These are phyloP conservation scores for Viridothelium virens DNA, from an alignment of 495 filamentous ascomycete species.

Conservation along the genomic window DNA sequence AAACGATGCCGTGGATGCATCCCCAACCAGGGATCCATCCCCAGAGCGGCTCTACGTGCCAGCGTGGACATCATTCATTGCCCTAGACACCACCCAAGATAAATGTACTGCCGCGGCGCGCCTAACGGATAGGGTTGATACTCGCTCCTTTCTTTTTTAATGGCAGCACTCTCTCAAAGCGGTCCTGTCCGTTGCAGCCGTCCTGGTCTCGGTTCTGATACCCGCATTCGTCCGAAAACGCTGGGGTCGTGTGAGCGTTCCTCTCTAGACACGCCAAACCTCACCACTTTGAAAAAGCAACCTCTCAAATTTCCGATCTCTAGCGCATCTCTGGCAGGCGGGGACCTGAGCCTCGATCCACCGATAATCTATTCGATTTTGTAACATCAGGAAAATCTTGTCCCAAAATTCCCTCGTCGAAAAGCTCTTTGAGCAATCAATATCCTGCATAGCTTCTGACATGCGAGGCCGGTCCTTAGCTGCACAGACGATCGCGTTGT, in stretches of 20 bases:
- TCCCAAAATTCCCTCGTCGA: neutral
- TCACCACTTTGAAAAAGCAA: neutral
- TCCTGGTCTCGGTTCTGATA: neutral
- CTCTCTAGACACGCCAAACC: neutral
- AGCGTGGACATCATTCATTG: too few species aligned
- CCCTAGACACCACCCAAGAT: too few species aligned
- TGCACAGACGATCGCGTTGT: constrained; percentile 7
- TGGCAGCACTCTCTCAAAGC: neutral
- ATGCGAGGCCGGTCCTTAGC: neutral
- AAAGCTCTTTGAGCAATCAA: constrained; percentile 8
- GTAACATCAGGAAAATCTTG: neutral
- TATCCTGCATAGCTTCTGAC: constrained; percentile 9
- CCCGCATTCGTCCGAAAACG: neutral
- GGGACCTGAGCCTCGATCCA: neutral
- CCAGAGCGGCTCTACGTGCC: neutral
- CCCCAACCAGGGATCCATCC: neutral
- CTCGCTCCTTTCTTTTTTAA: neutral
- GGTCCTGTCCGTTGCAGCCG: neutral
- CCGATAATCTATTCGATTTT: constrained; percentile 7
- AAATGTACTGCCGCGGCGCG: neutral
- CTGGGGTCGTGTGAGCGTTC: neutral
- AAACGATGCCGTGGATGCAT: neutral
- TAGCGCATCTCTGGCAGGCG: neutral
- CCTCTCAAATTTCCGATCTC: neutral
- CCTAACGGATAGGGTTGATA: neutral